Conservation (phyloP, 2,329 filamentous ascomycete species). For the Thermothelomyces thermophilus region DNA sequence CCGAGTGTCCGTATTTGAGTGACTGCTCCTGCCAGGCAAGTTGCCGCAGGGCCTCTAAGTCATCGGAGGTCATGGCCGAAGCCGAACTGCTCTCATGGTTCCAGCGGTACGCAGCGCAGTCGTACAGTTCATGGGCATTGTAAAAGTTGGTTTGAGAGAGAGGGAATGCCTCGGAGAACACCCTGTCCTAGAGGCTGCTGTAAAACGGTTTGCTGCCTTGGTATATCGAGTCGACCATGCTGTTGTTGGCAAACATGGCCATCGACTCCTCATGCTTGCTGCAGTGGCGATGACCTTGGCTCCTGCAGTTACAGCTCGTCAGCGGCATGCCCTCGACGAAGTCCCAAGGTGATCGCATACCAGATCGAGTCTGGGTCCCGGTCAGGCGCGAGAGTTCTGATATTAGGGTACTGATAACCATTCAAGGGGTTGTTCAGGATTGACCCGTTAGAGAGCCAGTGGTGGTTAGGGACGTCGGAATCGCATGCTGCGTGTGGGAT, state of each 20-base stretch:
- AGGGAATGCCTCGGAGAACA: constrained; percentile 36
- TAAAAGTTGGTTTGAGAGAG: constrained; percentile 34
- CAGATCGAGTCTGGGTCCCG: constrained; percentile 40
- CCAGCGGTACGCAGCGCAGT: constrained; percentile 49
- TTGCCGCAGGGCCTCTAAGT: constrained; percentile 48
- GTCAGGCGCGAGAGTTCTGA: constrained; percentile 46
- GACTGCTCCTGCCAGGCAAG: constrained; percentile 66
- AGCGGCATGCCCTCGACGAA: neutral
- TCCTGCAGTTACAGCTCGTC: constrained; percentile 22
- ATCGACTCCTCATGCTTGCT: constrained; percentile 31
- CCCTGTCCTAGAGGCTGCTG: constrained; percentile 32
- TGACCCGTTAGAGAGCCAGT: constrained; percentile 39
- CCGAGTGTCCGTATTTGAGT: constrained; percentile 46
- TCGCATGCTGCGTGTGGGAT: constrained; percentile 36
- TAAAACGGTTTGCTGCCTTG: constrained; percentile 35
- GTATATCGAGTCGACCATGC: constrained; percentile 16
- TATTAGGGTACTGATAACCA: constrained; percentile 74
- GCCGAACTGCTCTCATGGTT: constrained; percentile 43
- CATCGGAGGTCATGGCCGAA: constrained; percentile 38
- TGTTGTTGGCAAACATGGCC: constrained; percentile 25
- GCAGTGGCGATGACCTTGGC: constrained; percentile 37
- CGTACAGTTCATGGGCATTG: constrained; percentile 48
- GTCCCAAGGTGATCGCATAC: constrained; percentile 26
- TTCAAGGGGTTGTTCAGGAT: constrained; percentile 58
- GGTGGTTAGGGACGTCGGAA: constrained; percentile 22